phyloP scores from a whole-genome alignment of 2,329 filamentous ascomycete genomes.

The Alternaria ventricosa region DNA sequence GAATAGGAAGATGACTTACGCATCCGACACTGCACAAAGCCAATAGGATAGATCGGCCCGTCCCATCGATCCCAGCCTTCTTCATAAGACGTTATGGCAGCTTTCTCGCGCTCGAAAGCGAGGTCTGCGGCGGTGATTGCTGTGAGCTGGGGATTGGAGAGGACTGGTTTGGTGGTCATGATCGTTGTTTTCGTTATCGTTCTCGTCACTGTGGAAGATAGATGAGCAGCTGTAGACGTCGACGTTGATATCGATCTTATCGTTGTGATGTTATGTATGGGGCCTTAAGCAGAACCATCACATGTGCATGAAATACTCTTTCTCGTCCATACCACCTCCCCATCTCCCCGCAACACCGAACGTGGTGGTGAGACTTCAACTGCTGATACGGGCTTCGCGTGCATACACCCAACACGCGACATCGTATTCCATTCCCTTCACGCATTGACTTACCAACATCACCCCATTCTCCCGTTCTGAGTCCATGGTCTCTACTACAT shows the following conservation, averaged over 20 bases:
- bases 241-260: background rate
- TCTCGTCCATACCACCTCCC: background rate
- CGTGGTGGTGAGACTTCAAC: background rate
- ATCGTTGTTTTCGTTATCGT: background rate
- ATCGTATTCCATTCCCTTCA: background rate
- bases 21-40: slow-evolving; percentile 31
- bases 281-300: accelerated
- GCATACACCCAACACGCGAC: background rate
- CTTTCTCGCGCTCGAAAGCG: slow-evolving; percentile 32
- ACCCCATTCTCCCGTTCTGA: background rate
- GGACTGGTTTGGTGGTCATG: background rate
- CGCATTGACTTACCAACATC: background rate
- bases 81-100: slow-evolving; percentile 32
- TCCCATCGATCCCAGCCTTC: slow-evolving; percentile 37
- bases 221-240: background rate
- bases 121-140: slow-evolving; percentile 16
- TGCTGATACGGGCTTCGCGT: background rate
- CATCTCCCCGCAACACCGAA: background rate
- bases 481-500: background rate
- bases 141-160: background rate
- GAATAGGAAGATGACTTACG: slow-evolving; percentile 13
- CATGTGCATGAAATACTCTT: background rate
- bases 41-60: slow-evolving; percentile 31
- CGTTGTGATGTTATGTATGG: no score
- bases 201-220: background rate